These are phyloP conservation scores for Quercus lobata DNA, from an alignment of 331 rosid genomes.

Conservation along the genomic window DNA sequence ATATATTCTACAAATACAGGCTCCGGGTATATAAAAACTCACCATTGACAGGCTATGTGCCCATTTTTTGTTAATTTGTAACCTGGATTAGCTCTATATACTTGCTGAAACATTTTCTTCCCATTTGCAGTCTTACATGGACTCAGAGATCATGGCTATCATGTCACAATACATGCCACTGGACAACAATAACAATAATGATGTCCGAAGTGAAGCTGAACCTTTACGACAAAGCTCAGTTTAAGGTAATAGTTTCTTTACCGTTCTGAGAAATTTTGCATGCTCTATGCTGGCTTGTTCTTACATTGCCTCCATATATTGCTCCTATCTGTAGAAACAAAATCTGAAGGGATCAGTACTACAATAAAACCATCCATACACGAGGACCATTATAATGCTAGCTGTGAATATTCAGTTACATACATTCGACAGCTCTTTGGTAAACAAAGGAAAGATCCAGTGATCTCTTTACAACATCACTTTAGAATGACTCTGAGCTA, in stretches of 20 bases:
- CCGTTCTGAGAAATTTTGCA: background rate
- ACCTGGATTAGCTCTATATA: background rate
- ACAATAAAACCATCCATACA: background rate
- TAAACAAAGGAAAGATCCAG: constrained; percentile 1
- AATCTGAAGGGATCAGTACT: constrained; percentile 6
- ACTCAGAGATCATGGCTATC: constrained; percentile 91
- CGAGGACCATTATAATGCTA: constrained; percentile 5
- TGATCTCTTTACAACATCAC: background rate
- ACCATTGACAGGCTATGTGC: background rate
- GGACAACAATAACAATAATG: constrained; percentile 54
- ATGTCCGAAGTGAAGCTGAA: constrained; percentile 52
- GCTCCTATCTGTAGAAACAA: constrained; percentile 14
- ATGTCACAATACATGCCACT: constrained; percentile 98
- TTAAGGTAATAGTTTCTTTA: constrained; percentile 30
- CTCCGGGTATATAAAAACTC: constrained; percentile 55
- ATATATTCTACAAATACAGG: constrained; percentile 87
- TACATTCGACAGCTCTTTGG: constrained; percentile 6
- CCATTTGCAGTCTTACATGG: constrained; percentile 83
- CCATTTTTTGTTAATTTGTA: background rate
- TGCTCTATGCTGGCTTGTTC: constrained; percentile 5
- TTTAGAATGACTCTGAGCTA: constrained; percentile 18
- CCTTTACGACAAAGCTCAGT: constrained; percentile 55
- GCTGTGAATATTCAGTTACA: constrained; percentile 2
- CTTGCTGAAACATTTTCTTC: background rate
- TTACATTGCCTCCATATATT: constrained; percentile 7